Percentiles rank a stretch among this genome's conserved stretches.
Evolutionary conservation across 345 rosid species (phyloP).

Genomic region (Garcia nutans): DNA sequence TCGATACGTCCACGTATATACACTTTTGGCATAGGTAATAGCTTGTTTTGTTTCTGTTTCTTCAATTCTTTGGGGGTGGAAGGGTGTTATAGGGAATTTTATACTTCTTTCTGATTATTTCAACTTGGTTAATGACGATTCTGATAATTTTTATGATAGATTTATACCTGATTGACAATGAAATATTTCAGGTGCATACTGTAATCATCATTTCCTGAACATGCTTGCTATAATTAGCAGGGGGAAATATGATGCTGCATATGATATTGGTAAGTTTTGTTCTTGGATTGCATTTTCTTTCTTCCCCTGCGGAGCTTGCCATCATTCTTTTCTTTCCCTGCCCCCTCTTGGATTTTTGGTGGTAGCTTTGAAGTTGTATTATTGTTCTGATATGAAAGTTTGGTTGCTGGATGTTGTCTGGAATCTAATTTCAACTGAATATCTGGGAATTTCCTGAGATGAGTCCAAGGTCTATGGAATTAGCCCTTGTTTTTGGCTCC

Average conservation of each 20-base stretch:
- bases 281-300: not conserved
- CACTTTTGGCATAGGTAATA: slow-evolving; percentile 81
- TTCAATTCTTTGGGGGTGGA: too few species aligned
- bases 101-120: too few species aligned
- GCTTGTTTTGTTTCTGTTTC: slow-evolving; percentile 3
- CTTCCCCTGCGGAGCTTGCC: not conserved
- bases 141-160: not conserved
- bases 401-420: not conserved
- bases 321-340: not conserved
- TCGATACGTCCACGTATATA: slow-evolving; percentile 60
- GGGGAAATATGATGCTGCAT: slow-evolving; percentile 72
- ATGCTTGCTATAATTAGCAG: slow-evolving; percentile 68
- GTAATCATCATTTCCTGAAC: slow-evolving; percentile 86
- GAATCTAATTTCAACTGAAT: too few species aligned
- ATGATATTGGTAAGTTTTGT: slow-evolving; percentile 54
- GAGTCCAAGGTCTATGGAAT: not conserved
- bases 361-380: not conserved
- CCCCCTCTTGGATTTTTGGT: not conserved
- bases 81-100: too few species aligned
- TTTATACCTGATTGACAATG: not conserved
- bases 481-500: not conserved
- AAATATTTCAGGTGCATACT: slow-evolving; percentile 64
- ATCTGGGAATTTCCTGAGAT: not conserved
- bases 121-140: not conserved
- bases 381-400: not conserved